A percentile compares a stretch with the other conserved stretches of the same genome.
Evolutionary conservation across 768 basidiomycete species (phyloP).

Genomic region (Amyloporia xantha): DNA sequence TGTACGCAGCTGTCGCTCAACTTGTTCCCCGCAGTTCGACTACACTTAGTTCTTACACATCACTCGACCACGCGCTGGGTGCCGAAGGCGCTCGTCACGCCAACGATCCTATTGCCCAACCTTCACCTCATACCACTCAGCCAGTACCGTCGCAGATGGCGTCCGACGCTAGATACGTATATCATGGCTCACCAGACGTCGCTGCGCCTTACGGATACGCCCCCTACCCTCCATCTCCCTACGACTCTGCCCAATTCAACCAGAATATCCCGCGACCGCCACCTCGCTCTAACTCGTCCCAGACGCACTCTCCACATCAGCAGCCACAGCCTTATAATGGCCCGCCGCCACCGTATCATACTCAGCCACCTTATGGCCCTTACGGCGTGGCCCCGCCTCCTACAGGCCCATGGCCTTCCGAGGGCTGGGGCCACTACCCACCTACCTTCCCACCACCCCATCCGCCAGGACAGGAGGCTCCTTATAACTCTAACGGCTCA

Average conservation of each 20-base stretch:
- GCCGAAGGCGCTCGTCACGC: conserved; percentile 3
- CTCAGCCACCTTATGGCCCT: conserved; percentile 24
- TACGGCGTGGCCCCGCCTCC: conserved; percentile 25
- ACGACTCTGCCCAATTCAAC: conserved; percentile 23
- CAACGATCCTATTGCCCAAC: neutral
- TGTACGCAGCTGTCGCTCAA: conserved; percentile 9
- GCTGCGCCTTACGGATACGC: conserved; percentile 46
- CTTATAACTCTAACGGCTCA: conserved; percentile 1
- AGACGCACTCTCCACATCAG: conserved; percentile 6
- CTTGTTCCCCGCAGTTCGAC: conserved; percentile 8
- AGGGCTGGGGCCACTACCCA: conserved; percentile 30
- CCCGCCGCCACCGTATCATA: conserved; percentile 23
- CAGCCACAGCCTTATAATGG: conserved; percentile 17
- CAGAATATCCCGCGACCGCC: conserved; percentile 20
- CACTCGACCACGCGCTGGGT: conserved; percentile 16
- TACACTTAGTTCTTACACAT: conserved; percentile 14
- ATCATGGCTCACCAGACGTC: conserved; percentile 39
- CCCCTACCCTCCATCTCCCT: conserved; percentile 29
- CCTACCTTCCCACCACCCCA: conserved; percentile 27
- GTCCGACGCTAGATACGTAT: conserved; percentile 50
- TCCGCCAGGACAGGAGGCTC: conserved; percentile 10
- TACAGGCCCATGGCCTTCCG: conserved; percentile 30
- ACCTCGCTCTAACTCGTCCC: conserved; percentile 13
- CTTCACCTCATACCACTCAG: conserved; percentile 4
- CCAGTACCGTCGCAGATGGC: conserved; percentile 31